phyloP scores from a whole-genome alignment of 2,329 filamentous ascomycete species.

The Pseudogymnoascus sp. region DNA sequence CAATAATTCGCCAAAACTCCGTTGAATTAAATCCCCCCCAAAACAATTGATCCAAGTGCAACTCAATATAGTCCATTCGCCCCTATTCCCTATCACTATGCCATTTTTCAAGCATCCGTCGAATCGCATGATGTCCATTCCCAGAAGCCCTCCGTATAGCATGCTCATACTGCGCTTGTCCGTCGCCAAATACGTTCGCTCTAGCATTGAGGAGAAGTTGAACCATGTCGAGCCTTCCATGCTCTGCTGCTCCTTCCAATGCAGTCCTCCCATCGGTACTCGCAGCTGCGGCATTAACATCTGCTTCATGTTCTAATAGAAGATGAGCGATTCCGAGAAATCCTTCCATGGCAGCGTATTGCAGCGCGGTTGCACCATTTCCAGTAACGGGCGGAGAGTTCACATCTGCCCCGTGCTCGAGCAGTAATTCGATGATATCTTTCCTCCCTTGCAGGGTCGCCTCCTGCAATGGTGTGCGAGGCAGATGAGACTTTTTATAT shows the following conservation, averaged over 20 bases:
- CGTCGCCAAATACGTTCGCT: constrained; percentile 12
- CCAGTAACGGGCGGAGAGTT: not conserved
- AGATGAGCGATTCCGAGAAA: not conserved
- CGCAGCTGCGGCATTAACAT: not conserved
- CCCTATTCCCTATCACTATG: not conserved
- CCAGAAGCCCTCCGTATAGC: not conserved
- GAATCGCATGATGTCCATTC: not conserved
- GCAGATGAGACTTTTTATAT: no score
- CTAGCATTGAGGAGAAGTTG: constrained; percentile 24
- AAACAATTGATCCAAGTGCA: not conserved
- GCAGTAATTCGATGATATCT: not conserved
- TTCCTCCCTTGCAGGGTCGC: not conserved
- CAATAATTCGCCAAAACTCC: not conserved
- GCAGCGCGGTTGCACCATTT: not conserved
- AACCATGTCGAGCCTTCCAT: constrained; percentile 28
- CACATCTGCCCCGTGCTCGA: not conserved
- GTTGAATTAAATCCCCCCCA: not conserved
- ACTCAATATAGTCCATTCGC: not conserved
- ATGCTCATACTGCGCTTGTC: not conserved
- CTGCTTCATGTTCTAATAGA: not conserved
- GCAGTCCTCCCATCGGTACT: constrained; percentile 19
- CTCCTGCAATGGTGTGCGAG: not conserved
- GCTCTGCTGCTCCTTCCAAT: constrained; percentile 28
- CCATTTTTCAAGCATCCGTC: not conserved
- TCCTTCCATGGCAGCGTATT: not conserved